Conservation (phyloP, 129 eudicot species). For the Pulicaria dysenterica region DNA sequence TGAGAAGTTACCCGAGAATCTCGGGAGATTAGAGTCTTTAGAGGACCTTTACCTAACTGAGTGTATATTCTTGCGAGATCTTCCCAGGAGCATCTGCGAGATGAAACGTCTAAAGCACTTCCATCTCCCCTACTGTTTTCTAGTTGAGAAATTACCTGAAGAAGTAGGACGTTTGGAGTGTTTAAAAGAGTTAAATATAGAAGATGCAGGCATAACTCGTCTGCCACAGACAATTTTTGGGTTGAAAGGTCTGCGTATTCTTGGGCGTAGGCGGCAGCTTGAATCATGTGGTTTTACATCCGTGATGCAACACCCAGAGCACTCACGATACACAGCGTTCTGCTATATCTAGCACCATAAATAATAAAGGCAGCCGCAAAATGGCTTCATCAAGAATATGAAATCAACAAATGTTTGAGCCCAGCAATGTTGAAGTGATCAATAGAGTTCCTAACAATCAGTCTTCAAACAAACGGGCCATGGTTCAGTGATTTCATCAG, state of each 20-base stretch:
- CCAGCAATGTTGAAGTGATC: too few species aligned
- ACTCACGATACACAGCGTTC: not conserved
- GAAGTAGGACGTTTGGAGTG: slow-evolving; percentile 10
- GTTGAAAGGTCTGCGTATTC: slow-evolving; percentile 1
- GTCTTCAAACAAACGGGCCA: too few species aligned
- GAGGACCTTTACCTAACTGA: not conserved
- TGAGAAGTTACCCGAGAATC: slow-evolving; percentile 19
- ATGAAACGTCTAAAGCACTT: not conserved
- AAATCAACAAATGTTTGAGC: too few species aligned
- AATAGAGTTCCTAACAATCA: too few species aligned
- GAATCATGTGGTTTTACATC: slow-evolving; percentile 16
- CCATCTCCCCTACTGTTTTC: not conserved
- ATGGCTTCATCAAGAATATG: too few species aligned
- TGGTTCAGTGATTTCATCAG: too few species aligned
- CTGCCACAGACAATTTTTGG: not conserved
- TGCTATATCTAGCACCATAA: not conserved
- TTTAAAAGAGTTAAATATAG: not conserved
- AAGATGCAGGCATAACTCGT: not conserved
- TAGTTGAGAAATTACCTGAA: slow-evolving; percentile 17
- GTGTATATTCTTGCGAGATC: not conserved
- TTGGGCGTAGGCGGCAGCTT: not conserved
- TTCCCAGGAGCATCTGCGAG: not conserved
- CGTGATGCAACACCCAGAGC: not conserved
- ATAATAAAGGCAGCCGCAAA: not conserved
- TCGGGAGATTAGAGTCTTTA: slow-evolving; percentile 17